These are phyloP conservation scores for Taphrina flavorubra DNA, from an alignment of 1,139 yeast genomes.

Conservation along the genomic window DNA sequence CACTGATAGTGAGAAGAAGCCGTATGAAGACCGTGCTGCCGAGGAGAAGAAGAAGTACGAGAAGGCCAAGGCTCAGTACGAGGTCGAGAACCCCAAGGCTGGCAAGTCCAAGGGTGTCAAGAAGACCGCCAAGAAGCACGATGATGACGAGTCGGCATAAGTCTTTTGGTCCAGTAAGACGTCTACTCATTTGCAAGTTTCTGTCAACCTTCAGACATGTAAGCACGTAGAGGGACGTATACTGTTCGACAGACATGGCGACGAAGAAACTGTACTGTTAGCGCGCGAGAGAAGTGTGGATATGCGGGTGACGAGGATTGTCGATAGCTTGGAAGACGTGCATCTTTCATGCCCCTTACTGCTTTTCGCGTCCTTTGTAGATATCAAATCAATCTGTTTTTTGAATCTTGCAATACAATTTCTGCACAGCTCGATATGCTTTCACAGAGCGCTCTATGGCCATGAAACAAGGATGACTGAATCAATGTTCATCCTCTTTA, in stretches of 20 bases:
- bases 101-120: constrained; percentile 37
- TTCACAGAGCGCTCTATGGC: no score
- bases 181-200: neutral
- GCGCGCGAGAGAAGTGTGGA: constrained; percentile 17
- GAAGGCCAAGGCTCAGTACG: constrained; percentile 90
- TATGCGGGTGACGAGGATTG: constrained; percentile 4
- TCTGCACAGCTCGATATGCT: neutral
- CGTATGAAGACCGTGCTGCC: constrained; percentile 78
- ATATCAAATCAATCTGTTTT: constrained; percentile 11
- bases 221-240: no score
- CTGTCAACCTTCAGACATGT: neutral
- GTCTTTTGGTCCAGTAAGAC: neutral
- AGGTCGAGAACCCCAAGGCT: constrained; percentile 50
- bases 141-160: constrained; percentile 15
- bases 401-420: neutral
- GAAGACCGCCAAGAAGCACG: constrained; percentile 25
- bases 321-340: constrained; percentile 1
- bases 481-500: no score
- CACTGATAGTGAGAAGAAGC: constrained; percentile 70
- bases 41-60: constrained; percentile 97
- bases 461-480: no score
- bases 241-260: neutral
- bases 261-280: constrained; percentile 11
- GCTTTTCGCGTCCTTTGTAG: constrained; percentile 12
- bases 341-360: neutral